Evolutionary conservation across 805 yeast species (phyloP).

Genomic region (Scheffersomyces ergatensis): DNA sequence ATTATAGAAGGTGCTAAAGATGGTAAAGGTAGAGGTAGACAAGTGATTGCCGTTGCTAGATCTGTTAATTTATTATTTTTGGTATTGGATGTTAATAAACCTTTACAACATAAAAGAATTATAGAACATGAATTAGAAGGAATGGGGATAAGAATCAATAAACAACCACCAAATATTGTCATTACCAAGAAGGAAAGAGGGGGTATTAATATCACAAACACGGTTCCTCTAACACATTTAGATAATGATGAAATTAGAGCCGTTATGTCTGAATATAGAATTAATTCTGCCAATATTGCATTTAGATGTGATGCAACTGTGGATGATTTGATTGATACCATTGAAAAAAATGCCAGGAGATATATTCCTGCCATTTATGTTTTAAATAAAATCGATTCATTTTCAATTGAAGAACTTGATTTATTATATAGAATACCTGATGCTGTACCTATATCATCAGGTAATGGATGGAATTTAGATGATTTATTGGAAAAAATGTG

Average conservation of each 20-base stretch:
- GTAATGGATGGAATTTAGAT: conserved; percentile 95
- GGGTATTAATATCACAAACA: conserved; percentile 89
- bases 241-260: conserved; percentile 94
- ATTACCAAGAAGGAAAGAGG: conserved; percentile 94
- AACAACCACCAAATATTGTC: conserved; percentile 87
- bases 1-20: conserved; percentile 90
- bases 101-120: conserved; percentile 88
- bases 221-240: conserved; percentile 87
- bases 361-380: conserved; percentile 96
- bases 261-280: conserved; percentile 92
- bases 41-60: conserved; percentile 98
- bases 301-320: conserved; percentile 97
- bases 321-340: conserved; percentile 91
- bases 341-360: conserved; percentile 86
- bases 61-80: conserved; percentile 92
- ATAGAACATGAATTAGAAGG: conserved; percentile 96
- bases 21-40: conserved; percentile 91
- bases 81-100: conserved; percentile 94
- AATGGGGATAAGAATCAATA: conserved; percentile 92
- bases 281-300: conserved; percentile 94
- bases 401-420: conserved; percentile 90
- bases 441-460: conserved; percentile 96
- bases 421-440: conserved; percentile 88
- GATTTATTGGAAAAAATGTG: conserved; percentile 94
- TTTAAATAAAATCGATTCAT: conserved; percentile 92